Percentiles rank a stretch among this genome's conserved stretches.
phyloP scores from a whole-genome alignment of 2,329 filamentous ascomycete species.

The Beauveria varroae region DNA sequence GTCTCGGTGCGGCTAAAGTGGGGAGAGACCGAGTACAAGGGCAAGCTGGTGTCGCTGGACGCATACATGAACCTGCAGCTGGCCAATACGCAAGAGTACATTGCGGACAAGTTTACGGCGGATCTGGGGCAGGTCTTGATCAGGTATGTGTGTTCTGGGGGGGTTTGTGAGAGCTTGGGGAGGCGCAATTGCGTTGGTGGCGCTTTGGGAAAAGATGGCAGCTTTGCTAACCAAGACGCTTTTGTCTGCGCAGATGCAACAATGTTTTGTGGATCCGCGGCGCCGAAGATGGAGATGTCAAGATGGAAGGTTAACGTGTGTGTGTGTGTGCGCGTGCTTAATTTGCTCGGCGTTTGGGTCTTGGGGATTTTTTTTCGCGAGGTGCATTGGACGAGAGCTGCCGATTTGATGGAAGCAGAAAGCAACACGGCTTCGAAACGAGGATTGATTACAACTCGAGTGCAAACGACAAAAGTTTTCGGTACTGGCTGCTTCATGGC shows the following conservation, averaged over 20 bases:
- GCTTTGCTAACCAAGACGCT: slow-evolving; percentile 3
- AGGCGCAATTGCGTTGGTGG: neutral
- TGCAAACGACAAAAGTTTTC: neutral
- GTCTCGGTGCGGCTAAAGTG: slow-evolving; percentile 93
- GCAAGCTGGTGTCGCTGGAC: slow-evolving; percentile 84
- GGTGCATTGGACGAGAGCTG: neutral
- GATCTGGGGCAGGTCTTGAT: slow-evolving; percentile 87
- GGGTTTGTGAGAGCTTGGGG: neutral
- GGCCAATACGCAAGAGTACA: slow-evolving; percentile 82
- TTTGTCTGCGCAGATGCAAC: slow-evolving; percentile 59
- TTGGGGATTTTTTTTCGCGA: neutral
- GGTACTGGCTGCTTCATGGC: neutral
- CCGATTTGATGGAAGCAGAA: neutral
- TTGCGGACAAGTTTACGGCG: slow-evolving; percentile 78
- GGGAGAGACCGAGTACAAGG: slow-evolving; percentile 97
- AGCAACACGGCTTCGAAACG: neutral
- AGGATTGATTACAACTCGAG: neutral
- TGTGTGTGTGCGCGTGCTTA: neutral
- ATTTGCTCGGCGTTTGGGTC: slow-evolving; percentile 4
- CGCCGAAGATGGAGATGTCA: slow-evolving; percentile 45
- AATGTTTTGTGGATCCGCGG: slow-evolving; percentile 90
- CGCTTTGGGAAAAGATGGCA: neutral
- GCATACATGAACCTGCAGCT: slow-evolving; percentile 99
- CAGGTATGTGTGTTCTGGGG: slow-evolving; percentile 43
- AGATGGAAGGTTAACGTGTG: slow-evolving; percentile 45